These are phyloP conservation scores for Pythium vanterpoolii DNA, from an alignment of 352 stramenopile genomes.

Conservation along the genomic window DNA sequence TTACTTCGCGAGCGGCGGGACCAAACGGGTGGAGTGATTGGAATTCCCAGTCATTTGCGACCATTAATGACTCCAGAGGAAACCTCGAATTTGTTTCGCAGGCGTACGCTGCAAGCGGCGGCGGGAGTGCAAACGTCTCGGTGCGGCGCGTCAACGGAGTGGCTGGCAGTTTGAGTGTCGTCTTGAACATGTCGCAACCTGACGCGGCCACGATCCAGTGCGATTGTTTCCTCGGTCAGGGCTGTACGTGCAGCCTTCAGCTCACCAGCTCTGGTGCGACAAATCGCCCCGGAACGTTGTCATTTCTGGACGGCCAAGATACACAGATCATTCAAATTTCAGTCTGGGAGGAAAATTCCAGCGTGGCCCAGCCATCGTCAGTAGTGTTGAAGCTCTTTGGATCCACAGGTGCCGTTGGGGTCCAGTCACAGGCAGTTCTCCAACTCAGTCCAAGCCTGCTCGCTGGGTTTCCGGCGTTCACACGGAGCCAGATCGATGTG, in stretches of 20 bases:
- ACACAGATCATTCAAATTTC: slow-evolving; percentile 32
- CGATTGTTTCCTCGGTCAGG: slow-evolving; percentile 11
- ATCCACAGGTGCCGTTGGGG: slow-evolving; percentile 5
- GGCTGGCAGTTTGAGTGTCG: slow-evolving; percentile 27
- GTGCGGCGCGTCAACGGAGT: slow-evolving; percentile 36
- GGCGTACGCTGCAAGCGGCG: slow-evolving; percentile 22
- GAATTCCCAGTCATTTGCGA: slow-evolving; percentile 8
- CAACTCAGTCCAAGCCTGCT: slow-evolving; percentile 27
- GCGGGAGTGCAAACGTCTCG: slow-evolving; percentile 19
- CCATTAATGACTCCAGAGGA: slow-evolving; percentile 19
- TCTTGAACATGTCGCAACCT: slow-evolving; percentile 32
- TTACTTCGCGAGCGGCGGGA: slow-evolving; percentile 29
- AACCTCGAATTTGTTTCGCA: slow-evolving; percentile 21
- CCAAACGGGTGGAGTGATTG: slow-evolving; percentile 25
- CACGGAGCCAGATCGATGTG: slow-evolving; percentile 20
- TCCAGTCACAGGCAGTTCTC: slow-evolving; percentile 27
- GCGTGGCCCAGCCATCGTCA: slow-evolving; percentile 16
- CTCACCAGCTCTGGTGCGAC: slow-evolving; percentile 14
- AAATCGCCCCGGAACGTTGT: slow-evolving; percentile 23
- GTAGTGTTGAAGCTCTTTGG: slow-evolving; percentile 26
- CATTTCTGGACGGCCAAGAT: slow-evolving; percentile 45
- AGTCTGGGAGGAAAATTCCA: slow-evolving; percentile 36
- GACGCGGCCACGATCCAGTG: slow-evolving; percentile 32
- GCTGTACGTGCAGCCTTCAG: slow-evolving; percentile 38
- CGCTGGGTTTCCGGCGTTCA: slow-evolving; percentile 36